Percentiles rank a stretch among this genome's conserved stretches.
Conservation (phyloP, 768 basidiomycete genomes). For the Calocera cornea region DNA sequence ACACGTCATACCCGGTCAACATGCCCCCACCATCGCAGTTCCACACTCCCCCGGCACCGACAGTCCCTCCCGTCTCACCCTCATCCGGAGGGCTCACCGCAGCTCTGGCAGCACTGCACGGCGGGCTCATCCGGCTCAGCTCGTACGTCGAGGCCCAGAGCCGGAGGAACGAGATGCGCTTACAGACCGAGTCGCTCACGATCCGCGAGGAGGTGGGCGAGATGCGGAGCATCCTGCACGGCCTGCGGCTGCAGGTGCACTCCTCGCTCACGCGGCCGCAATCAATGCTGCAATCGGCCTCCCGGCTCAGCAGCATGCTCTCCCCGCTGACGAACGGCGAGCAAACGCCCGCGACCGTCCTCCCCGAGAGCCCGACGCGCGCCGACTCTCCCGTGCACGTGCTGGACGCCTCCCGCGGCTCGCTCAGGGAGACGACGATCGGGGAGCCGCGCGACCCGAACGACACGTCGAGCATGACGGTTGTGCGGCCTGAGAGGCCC, state of each 20-base stretch:
- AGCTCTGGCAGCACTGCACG: not conserved
- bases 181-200: conserved; percentile 57
- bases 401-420: not conserved
- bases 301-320: not conserved
- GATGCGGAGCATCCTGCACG: conserved; percentile 54
- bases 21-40: not conserved
- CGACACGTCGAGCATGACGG: not conserved
- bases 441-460: not conserved
- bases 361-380: not conserved
- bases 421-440: not conserved
- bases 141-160: conserved; percentile 46
- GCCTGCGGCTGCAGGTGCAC: conserved; percentile 60
- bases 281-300: not conserved
- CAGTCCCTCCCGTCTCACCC: not conserved
- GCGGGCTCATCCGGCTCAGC: conserved; percentile 38
- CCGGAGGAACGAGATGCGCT: conserved; percentile 48
- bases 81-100: not conserved
- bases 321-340: not conserved
- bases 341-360: not conserved
- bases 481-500: not conserved
- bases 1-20: not conserved
- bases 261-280: not conserved
- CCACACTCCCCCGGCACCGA: not conserved
- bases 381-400: not conserved
- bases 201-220: conserved; percentile 61